Base-by-base conservation (phyloP, 208 protist species). In the Trypanosoma vivax region DNA sequence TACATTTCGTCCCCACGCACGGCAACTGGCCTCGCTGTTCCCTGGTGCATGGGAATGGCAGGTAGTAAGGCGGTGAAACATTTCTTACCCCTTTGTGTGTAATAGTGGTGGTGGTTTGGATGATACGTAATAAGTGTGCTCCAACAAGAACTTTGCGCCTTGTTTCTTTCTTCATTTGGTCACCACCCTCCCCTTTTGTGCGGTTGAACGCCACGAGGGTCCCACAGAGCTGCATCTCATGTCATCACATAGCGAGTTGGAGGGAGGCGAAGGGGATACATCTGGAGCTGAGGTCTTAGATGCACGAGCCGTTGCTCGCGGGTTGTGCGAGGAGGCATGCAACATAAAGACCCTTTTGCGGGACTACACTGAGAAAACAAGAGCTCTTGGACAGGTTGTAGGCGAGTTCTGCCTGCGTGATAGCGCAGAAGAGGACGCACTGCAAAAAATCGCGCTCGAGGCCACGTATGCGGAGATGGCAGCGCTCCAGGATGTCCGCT, bases 291-390 rank as follows among this genome's bases (percentile, higher is more conserved):
- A 31, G 31, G 28, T 25, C 16, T 13, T 13, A 23, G 49, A 54
- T 31, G 23, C 45, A 11, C 23, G 23, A 10, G 49, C 21, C 3
- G 41, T 43, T 43, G 33, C 49, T 23, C 49, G 49, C n/a, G 33
- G 24, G 1, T 23, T 60, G 2, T 42, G 24, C 30, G 21, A 40
- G 21, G 64, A 72, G 35, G 70, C 70, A 3, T 56, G 48, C 7
- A 54, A 56, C 28, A 63, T 77, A n/a, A 63, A 77, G 38, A 19
- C 58, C 27, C 60, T 77, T 19, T 60, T 77, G 39, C 34, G 30
- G 21, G 47, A 48, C 2, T 72, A 64, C 30, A 50, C 58, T 16
- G 35, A 63, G 27, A 63, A 65, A 16, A 46, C 47, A 34, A 52
- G 51, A 11, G n/a, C 11, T 5, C 42, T 77, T 31, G 48, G 61